Evolutionary conservation across 2,329 filamentous ascomycete species (phyloP), one percentile per base, ranked within the genome.

Genomic region (Colletotrichum chrysophilum): DNA sequence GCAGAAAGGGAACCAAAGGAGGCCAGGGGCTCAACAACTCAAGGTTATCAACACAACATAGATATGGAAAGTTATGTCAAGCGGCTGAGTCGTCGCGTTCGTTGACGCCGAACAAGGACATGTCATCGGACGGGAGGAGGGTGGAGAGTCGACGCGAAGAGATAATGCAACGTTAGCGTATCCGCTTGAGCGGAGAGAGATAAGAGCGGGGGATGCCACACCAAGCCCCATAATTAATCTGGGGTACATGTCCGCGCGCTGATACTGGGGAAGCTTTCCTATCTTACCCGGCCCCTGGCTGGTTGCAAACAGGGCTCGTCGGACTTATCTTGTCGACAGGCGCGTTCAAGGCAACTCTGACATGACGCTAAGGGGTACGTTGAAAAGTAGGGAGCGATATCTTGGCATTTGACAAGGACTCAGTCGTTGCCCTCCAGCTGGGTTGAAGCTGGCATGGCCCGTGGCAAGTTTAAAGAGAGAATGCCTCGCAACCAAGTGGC

Each of bases 241-340:
- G 56, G 67, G 67, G 67, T 52, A 70, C 56, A 62, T 62, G 56
- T 32, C 32, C 58, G n/a, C 56, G 36, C 56, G 14, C 28, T 34
- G 67, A 64, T 64, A 70, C 67, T 48, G 67, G 67, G 67, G 30
- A 62, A 70, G 56, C 67, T 70, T 70, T 70, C 67, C 67, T 70
- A 70, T 70, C 67, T 70, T 14, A 52, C 26, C 13, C 28, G 56
- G 7, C 14, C 34, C 36, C 24, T 24, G 21, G 62, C 55, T 21
- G 38, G 43, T 18, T 21, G 43, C 12, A 3, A 52, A 24, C 64
- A 66, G 38, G 64, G 62, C 26, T 28, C 5, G 43, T 18, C 14
- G 12, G 26, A 55, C 64, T 66, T 66, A 66, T 52, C 64, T 18
- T 30, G 24, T 10, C 18, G n/a, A n/a, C 13, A 32, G 38, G 24